Conservation (phyloP, 2,329 filamentous ascomycete genomes). For the Proliferodiscus dingleyae region DNA sequence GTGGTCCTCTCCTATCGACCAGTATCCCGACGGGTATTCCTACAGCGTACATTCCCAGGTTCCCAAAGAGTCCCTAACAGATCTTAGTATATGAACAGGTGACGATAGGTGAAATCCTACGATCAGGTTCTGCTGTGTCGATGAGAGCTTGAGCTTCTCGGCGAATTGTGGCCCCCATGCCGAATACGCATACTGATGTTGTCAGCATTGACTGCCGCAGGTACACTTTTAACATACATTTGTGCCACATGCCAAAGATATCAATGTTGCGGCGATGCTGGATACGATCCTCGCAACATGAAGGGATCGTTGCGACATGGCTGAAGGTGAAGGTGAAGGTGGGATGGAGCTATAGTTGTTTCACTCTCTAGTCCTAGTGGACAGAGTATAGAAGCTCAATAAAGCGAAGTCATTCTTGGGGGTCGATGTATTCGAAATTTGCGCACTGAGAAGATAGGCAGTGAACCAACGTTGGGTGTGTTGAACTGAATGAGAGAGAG, state of each 20-base stretch:
- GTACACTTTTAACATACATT: slow-evolving; percentile 58
- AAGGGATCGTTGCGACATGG: slow-evolving; percentile 45
- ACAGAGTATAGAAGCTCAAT: background rate
- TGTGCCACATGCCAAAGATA: slow-evolving; percentile 86
- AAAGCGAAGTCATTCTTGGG: background rate
- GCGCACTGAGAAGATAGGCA: too few relatives aligned
- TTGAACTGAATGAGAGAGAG: too few relatives aligned
- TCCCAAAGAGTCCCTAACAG: slow-evolving; percentile 62
- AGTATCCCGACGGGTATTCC: slow-evolving; percentile 87
- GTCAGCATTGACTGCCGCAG: slow-evolving; percentile 23
- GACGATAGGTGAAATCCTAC: slow-evolving; percentile 41
- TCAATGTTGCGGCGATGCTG: slow-evolving; percentile 76
- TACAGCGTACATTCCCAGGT: slow-evolving; percentile 88
- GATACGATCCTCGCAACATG: slow-evolving; percentile 70
- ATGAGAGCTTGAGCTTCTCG: slow-evolving; percentile 75
- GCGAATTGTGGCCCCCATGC: slow-evolving; percentile 97
- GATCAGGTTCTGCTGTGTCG: slow-evolving; percentile 91
- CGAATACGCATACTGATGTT: slow-evolving; percentile 84
- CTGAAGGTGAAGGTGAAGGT: slow-evolving; percentile 22
- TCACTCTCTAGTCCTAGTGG: slow-evolving; percentile 19
- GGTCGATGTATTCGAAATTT: background rate
- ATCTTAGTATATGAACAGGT: slow-evolving; percentile 27
- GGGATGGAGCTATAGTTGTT: slow-evolving; percentile 1
- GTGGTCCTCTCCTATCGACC: slow-evolving; percentile 76
- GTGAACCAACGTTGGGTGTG: too few relatives aligned